A percentile compares a stretch with the other conserved stretches of the same genome.
Conservation (phyloP, 257 asterid genomes). For the Salvia splendens region DNA sequence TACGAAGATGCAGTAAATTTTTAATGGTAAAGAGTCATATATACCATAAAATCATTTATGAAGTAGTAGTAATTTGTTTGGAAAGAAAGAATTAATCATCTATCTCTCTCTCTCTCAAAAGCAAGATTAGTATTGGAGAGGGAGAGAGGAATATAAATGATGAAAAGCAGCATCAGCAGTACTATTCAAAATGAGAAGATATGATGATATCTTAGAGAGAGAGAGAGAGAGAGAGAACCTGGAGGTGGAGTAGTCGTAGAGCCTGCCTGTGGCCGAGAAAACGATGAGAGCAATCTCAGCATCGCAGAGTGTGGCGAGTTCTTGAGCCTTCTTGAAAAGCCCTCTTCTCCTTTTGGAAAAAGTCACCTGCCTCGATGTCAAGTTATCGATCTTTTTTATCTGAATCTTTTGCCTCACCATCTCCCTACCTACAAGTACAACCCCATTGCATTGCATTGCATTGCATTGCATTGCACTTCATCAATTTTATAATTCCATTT, state of each 20-base stretch:
- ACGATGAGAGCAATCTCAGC: conserved; percentile 81
- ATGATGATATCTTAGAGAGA: conserved; percentile 18
- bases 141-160: background rate
- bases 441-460: no score
- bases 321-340: conserved; percentile 84
- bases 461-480: conserved; percentile 16
- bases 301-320: conserved; percentile 79
- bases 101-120: no score
- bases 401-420: conserved; percentile 83
- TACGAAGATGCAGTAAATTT: no score
- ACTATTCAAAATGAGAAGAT: background rate
- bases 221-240: conserved; percentile 47
- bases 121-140: no score
- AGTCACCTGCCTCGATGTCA: conserved; percentile 76
- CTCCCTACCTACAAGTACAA: background rate
- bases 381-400: conserved; percentile 79
- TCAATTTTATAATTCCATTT: background rate
- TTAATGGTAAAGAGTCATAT: no score
- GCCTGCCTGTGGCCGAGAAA: conserved; percentile 79
- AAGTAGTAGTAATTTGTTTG: no score
- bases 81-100: no score
- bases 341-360: conserved; percentile 88
- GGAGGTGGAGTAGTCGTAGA: conserved; percentile 61
- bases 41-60: no score
- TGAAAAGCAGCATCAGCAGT: background rate